Evolutionary conservation across 225 moss, liverwort and hornwort species (phyloP).

Genomic region (Polytrichum formosum): DNA sequence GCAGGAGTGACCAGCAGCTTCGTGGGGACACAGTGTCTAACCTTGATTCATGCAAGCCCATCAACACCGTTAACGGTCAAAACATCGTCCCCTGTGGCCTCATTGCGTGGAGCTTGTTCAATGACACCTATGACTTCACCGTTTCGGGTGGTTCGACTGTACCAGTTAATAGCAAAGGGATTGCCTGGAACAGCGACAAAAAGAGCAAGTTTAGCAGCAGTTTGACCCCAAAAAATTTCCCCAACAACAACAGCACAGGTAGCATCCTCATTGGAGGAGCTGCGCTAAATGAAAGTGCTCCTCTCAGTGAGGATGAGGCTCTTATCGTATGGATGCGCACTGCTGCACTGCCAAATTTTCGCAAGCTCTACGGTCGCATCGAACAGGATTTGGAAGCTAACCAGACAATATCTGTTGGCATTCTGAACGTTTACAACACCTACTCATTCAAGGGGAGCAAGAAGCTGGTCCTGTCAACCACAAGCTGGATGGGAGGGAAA

Average conservation of each 20-base stretch:
- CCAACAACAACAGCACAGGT: conserved; percentile 38
- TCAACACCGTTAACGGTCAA: conserved; percentile 27
- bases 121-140: conserved; percentile 52
- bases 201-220: conserved; percentile 57
- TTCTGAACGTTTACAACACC: conserved; percentile 77
- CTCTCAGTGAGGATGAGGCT: conserved; percentile 61
- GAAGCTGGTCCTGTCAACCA: conserved; percentile 93
- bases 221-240: conserved; percentile 40
- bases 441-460: conserved; percentile 82
- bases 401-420: conserved; percentile 32
- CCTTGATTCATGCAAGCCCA: conserved; percentile 55
- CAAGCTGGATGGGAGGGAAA: conserved; percentile 96
- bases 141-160: not conserved
- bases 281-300: rapidly evolving
- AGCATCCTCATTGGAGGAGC: conserved; percentile 69
- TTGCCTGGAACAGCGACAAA: conserved; percentile 94
- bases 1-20: conserved; percentile 68
- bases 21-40: conserved; percentile 17
- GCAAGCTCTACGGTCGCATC: conserved; percentile 88
- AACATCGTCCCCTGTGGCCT: conserved; percentile 78
- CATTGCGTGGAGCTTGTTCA: conserved; percentile 95
- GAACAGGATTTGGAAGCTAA: conserved; percentile 48
- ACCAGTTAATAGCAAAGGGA: conserved; percentile 23
- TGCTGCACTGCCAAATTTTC: conserved; percentile 88
- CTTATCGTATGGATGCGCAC: conserved; percentile 99